Evolutionary conservation across 352 stramenopile genomes (phyloP).

Genomic region (Pythium graminicola): DNA sequence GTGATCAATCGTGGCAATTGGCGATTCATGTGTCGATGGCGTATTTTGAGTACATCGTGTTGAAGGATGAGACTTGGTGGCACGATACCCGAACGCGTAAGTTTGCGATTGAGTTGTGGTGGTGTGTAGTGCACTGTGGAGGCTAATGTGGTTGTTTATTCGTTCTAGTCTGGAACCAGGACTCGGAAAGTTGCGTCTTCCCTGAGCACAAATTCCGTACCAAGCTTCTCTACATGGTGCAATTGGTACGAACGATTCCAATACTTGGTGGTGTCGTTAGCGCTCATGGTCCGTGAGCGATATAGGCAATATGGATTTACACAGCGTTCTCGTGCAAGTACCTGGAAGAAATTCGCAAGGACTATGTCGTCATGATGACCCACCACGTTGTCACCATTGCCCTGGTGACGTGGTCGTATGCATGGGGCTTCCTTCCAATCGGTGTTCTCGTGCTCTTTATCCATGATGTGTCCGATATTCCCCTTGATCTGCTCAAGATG

Average conservation of each 20-base stretch:
- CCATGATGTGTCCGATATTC: slow-evolving; percentile 85
- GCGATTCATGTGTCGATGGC: slow-evolving; percentile 80
- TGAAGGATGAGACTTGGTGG: slow-evolving; percentile 81
- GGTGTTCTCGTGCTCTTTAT: slow-evolving; percentile 79
- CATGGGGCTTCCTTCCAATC: slow-evolving; percentile 67
- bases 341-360: slow-evolving; percentile 82
- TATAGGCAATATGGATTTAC: slow-evolving; percentile 85
- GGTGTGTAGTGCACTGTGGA: neutral
- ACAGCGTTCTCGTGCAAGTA: slow-evolving; percentile 89
- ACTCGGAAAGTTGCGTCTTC: too few relatives aligned
- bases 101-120: slow-evolving; percentile 2
- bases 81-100: slow-evolving; percentile 73
- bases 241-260: slow-evolving; percentile 76
- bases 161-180: slow-evolving; percentile 66
- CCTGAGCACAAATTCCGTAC: slow-evolving; percentile 76
- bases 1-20: slow-evolving; percentile 85
- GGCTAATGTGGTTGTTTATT: neutral
- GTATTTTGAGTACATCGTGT: slow-evolving; percentile 75
- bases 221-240: slow-evolving; percentile 78
- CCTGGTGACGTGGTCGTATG: slow-evolving; percentile 83
- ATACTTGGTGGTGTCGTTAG: neutral
- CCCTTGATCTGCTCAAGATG: slow-evolving; percentile 87
- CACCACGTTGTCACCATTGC: slow-evolving; percentile 85
- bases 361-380: slow-evolving; percentile 89
- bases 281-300: too few relatives aligned